Percentiles rank a stretch among this genome's conserved stretches.
These are phyloP conservation scores for Picochlorum sp. DNA, from an alignment of 139 green algal species.

Conservation along the genomic window DNA sequence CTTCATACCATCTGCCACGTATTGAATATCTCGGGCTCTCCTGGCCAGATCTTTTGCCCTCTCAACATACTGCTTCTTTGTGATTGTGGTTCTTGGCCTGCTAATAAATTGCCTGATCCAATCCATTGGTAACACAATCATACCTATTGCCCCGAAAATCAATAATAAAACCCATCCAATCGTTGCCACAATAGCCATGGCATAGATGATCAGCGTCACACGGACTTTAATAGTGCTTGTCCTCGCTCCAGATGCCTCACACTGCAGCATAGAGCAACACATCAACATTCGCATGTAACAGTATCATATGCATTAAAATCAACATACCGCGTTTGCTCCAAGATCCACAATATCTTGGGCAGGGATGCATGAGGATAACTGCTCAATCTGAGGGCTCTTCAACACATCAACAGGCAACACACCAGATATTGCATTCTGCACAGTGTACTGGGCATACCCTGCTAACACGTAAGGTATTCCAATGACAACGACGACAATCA, in stretches of 20 bases:
- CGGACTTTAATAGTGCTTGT: constrained; percentile 56
- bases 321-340: background rate
- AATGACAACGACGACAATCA: constrained; percentile 55
- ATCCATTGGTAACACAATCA: constrained; percentile 80
- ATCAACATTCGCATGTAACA: too few species aligned
- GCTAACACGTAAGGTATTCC: constrained; percentile 71
- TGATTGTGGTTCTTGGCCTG: constrained; percentile 66
- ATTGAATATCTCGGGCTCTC: constrained; percentile 60
- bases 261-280: background rate
- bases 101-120: constrained; percentile 69
- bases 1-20: constrained; percentile 43
- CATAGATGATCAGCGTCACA: constrained; percentile 74
- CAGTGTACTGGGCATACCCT: constrained; percentile 78
- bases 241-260: background rate
- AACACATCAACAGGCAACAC: constrained; percentile 40
- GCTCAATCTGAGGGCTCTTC: background rate
- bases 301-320: background rate
- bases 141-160: constrained; percentile 85
- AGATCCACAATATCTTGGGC: background rate
- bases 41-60: constrained; percentile 59
- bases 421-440: constrained; percentile 66
- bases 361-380: background rate
- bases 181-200: constrained; percentile 80
- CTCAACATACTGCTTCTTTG: constrained; percentile 77
- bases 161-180: constrained; percentile 90